These are phyloP conservation scores for Geranomyces variabilis DNA, from an alignment of 192 early-diverging fungal genomes.

Conservation along the genomic window DNA sequence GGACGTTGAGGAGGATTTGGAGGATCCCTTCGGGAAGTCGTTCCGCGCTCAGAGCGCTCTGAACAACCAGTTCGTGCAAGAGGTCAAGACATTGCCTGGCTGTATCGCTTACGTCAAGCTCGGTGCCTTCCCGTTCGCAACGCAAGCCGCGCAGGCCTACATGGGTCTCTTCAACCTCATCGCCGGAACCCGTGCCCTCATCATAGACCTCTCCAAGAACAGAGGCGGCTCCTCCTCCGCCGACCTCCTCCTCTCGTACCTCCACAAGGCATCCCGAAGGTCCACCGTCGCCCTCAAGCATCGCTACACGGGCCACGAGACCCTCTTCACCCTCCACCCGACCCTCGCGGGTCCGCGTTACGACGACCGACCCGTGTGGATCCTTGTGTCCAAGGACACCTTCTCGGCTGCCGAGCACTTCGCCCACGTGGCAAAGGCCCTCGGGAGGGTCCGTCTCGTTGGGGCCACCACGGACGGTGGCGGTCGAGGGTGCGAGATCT, in stretches of 20 bases:
- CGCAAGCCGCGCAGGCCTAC: neutral
- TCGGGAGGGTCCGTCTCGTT: neutral
- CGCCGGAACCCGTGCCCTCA: neutral
- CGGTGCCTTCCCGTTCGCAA: neutral
- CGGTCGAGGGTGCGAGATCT: neutral
- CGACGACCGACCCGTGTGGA: neutral
- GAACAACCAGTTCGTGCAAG: neutral
- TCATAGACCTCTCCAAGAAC: neutral
- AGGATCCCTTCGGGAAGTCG: neutral
- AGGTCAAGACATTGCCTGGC: neutral
- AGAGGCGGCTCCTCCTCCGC: neutral
- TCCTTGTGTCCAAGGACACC: neutral
- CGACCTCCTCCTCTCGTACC: slow-evolving; percentile 3
- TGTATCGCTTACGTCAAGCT: slow-evolving; percentile 1
- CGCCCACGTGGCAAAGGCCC: neutral
- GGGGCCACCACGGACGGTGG: neutral
- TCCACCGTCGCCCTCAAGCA: neutral
- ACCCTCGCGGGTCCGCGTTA: neutral
- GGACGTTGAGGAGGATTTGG: neutral
- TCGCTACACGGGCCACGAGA: neutral
- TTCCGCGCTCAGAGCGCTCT: neutral
- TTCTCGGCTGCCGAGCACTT: slow-evolving; percentile 13
- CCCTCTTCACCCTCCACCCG: neutral
- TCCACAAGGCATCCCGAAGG: neutral
- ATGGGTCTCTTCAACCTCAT: neutral